Conservation (phyloP, 73 alveolate species). For the Halteria grandinella region DNA sequence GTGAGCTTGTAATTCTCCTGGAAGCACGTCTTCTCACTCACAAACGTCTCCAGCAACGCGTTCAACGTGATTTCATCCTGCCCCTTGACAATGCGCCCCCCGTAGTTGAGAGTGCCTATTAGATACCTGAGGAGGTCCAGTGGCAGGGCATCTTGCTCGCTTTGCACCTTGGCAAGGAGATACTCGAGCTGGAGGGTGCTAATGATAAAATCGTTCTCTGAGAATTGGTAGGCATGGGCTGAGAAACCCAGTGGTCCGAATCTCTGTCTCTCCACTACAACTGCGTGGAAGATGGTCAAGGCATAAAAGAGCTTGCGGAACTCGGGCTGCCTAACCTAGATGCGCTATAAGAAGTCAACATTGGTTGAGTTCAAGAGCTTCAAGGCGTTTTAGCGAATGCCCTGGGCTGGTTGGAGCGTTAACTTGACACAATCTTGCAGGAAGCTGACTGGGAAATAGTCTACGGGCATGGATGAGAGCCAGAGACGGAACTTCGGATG, state of each 20-base stretch:
- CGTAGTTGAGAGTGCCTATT: constrained; percentile 67
- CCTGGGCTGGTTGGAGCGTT: constrained; percentile 65
- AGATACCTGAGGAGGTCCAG: constrained; percentile 56
- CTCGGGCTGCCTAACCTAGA: constrained; percentile 17
- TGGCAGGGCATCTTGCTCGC: constrained; percentile 46
- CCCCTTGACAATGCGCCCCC: constrained; percentile 61
- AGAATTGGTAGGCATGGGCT: constrained; percentile 88
- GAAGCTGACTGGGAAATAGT: constrained; percentile 68
- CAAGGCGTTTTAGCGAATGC: constrained; percentile 58
- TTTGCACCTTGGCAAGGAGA: not conserved
- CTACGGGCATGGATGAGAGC: constrained; percentile 75
- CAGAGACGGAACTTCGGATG: constrained; percentile 62
- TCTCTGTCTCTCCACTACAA: constrained; percentile 94
- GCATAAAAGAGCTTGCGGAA: constrained; percentile 69
- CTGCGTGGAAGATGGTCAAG: constrained; percentile 88
- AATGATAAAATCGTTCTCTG: constrained; percentile 67
- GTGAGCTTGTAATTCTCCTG: constrained; percentile 21
- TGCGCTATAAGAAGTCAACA: constrained; percentile 56
- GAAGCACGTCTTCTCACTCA: constrained; percentile 15
- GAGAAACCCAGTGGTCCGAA: constrained; percentile 99
- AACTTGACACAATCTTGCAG: constrained; percentile 64
- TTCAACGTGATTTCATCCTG: constrained; percentile 59
- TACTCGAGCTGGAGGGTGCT: constrained; percentile 36
- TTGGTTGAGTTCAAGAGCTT: constrained; percentile 55
- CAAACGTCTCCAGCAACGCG: constrained; percentile 48